Evolutionary conservation across 2,329 filamentous ascomycete genomes (phyloP), one percentile per base, ranked within the genome.

Genomic region (Colletotrichum sp.): DNA sequence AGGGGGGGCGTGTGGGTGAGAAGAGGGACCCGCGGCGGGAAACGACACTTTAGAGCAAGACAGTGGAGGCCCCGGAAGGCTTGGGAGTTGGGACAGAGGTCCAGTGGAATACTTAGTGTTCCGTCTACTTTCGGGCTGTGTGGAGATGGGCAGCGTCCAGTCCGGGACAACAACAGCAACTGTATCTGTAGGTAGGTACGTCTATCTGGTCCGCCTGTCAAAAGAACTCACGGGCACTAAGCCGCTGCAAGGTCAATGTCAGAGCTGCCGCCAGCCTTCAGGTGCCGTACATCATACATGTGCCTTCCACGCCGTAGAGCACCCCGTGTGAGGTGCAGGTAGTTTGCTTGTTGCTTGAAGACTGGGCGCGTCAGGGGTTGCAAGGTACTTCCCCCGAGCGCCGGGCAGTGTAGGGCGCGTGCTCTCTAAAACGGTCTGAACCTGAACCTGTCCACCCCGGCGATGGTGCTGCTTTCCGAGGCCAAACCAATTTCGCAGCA

Each of bases 11-110:
- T 14, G 39, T 39, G 63, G 73, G 63, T 24, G 57, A 28, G 64
- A 28, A 16, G 28, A 28, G 30, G 52, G 70, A 60, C 26, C 26
- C 24, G 65, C 63, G 36, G 55, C 39, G 34, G 68, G 39, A 72
- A 72, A 68, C 69, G 43, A 64, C 57, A 75, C 69, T 73, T 36
- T 72, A 57, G 72, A 64, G 61, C 66, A 52, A 52, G 63, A 74
- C 72, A 52, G 68, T 74, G 72, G 72, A 70, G 36, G 60, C 52
- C 61, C 64, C 71, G 74, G 70, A 74, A 76, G 74, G 74, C 74
- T 69, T 76, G 70, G 64, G 69, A 75, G 70, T 68, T 75, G 64
- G 64, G 70, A 75, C 43, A 64, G 28, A n/a, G 18, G 39, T 18
- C 24, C 55, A 59, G 26, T 59, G 21, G 26, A 13, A 30, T 39